Base-by-base conservation (phyloP, 2,329 filamentous ascomycete genomes). In the Kalaharituber pfeilii region DNA sequence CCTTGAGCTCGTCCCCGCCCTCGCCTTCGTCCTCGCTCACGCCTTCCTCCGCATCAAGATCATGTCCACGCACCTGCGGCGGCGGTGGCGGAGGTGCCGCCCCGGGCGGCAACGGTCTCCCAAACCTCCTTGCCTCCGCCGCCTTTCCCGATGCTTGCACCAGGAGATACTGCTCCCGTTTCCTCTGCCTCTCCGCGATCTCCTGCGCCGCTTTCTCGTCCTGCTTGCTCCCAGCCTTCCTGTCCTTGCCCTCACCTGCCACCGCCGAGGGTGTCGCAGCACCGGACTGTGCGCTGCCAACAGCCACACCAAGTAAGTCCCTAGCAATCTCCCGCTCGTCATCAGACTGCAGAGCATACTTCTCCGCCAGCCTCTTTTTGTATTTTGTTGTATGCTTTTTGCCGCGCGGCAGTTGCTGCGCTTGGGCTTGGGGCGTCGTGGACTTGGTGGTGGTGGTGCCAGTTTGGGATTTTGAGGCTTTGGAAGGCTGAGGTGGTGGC, bases 301-400 rank as follows among this genome's bases (percentile, higher is more conserved):
- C 11, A 18, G 59, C 54, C 13, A 85, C 81, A 36, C 91, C 91
- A n/a, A 94, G 79, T n/a, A 96, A 75, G 24, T 80, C 76, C 68
- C 95, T 83, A 28, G 87, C 86, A 0, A 88, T 77, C 5, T 77
- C 78, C 11, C 87, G 85, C 65, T 98, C 91, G 68, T 94, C 89
- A 53, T 94, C 87, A 63, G 96, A 89, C 72, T 96, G 91, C 62
- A 93, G 73, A 47, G 84, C 89, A 70, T 98, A 98, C 67, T 94
- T 95, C 56, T 78, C 73, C 2, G 86, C 86, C 1, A 86, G 80
- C 67, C 91, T 94, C 72, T 93, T 94, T 82, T 63, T 80, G 82
- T 68, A 94, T 50, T 30, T 28, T 9, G 47, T 1, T 4, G 25
- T 13, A 55, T 22, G 20, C 45, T 15, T 18, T 67, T 93, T 86